Percentiles rank a stretch among this genome's conserved stretches.
Conservation (phyloP, 306 rosid genomes). For the Malus sieversii region DNA sequence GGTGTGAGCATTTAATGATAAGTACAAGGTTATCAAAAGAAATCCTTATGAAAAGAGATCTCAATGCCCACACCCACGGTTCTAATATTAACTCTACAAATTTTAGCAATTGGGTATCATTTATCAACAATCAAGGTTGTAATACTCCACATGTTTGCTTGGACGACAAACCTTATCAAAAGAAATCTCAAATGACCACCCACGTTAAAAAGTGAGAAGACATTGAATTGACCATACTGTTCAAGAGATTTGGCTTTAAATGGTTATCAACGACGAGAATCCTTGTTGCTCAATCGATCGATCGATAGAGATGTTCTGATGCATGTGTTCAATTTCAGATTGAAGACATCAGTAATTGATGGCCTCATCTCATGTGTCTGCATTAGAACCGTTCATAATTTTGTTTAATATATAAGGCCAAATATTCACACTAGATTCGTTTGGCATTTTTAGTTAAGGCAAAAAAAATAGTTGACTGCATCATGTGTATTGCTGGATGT, state of each 20-base stretch:
- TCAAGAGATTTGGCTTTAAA: not conserved
- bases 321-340: not conserved
- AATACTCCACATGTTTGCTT: not conserved
- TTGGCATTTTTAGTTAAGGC: not conserved
- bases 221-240: slow-evolving; percentile 1
- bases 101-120: not conserved
- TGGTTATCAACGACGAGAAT: not conserved
- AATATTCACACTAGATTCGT: not conserved
- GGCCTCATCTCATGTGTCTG: not conserved
- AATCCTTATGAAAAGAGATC: not conserved
- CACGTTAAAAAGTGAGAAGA: slow-evolving; percentile 9
- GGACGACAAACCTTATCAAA: slow-evolving; percentile 17
- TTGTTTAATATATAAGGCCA: not conserved
- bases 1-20: too few relatives aligned
- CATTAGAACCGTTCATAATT: not conserved
- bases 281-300: not conserved
- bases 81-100: not conserved
- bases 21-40: too few relatives aligned
- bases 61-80: not conserved
- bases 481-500: not conserved
- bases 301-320: not conserved
- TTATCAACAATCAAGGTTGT: not conserved
- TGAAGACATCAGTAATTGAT: not conserved
- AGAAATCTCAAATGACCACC: slow-evolving; percentile 15
- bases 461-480: not conserved